Conservation (phyloP, 2,329 filamentous ascomycete genomes). For the Graphilbum fragrans region DNA sequence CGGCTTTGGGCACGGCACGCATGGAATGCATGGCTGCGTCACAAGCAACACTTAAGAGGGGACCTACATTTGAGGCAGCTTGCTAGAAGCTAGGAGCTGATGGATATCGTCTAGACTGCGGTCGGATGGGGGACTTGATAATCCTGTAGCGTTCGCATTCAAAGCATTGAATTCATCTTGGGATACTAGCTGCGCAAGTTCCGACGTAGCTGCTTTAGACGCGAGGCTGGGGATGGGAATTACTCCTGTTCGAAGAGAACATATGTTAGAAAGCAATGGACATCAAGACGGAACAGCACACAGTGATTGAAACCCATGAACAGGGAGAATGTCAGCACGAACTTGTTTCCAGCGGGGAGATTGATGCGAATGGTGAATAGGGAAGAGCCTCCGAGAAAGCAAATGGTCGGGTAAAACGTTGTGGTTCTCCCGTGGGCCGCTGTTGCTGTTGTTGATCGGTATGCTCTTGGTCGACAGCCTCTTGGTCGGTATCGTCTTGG, state of each 20-base stretch:
- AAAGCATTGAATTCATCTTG: constrained; percentile 51
- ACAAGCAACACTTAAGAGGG: neutral
- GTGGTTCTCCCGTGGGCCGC: constrained; percentile 3
- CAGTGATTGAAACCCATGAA: too few species aligned
- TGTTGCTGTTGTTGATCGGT: constrained; percentile 1
- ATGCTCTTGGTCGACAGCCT: too few species aligned
- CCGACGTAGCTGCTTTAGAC: constrained; percentile 37
- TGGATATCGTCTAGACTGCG: constrained; percentile 64
- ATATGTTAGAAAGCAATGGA: neutral
- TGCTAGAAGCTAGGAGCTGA: constrained; percentile 52
- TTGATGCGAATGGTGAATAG: constrained; percentile 72
- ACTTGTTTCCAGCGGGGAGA: constrained; percentile 70
- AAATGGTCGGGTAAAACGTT: constrained; percentile 31
- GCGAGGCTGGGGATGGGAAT: constrained; percentile 53
- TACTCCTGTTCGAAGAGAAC: constrained; percentile 36
- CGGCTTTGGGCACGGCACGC: too few species aligned
- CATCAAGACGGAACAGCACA: constrained; percentile 5
- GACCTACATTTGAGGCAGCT: constrained; percentile 56
- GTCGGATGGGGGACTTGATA: constrained; percentile 23
- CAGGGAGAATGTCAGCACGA: constrained; percentile 6
- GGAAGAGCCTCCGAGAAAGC: constrained; percentile 65
- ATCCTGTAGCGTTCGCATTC: constrained; percentile 50
- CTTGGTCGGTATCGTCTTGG: too few species aligned
- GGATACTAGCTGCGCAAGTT: constrained; percentile 38
- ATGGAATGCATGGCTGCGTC: too few species aligned